Conservation (phyloP, 371 early-diverging fungal genomes). For the Lichtheimia ornata region DNA sequence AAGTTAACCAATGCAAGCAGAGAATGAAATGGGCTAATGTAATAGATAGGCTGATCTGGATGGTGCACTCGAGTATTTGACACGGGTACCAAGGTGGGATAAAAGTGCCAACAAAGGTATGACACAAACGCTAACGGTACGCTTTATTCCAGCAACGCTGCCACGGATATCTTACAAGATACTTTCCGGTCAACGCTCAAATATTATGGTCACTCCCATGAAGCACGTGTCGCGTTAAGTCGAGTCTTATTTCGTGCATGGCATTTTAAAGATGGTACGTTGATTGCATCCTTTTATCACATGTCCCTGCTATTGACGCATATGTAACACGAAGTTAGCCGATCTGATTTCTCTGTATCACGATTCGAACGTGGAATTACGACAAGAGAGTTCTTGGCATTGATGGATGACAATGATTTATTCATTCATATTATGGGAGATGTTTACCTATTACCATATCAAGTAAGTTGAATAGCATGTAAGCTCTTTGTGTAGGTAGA, state of each 20-base stretch:
- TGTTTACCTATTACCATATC: slow-evolving; percentile 10
- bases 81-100: neutral
- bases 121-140: too few species aligned
- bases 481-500: neutral
- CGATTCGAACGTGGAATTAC: slow-evolving; percentile 22
- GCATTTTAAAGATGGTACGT: slow-evolving; percentile 16
- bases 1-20: neutral
- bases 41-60: slow-evolving; percentile 18
- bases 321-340: slow-evolving; percentile 11
- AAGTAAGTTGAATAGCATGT: slow-evolving; percentile 5
- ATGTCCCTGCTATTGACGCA: neutral
- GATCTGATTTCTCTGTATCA: slow-evolving; percentile 21
- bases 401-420: slow-evolving; percentile 7
- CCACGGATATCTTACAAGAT: neutral
- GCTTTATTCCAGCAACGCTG: neutral
- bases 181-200: slow-evolving; percentile 11
- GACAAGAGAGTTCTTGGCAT: slow-evolving; percentile 12
- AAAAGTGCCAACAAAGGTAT: neutral
- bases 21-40: neutral
- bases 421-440: slow-evolving; percentile 3
- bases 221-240: slow-evolving; percentile 15
- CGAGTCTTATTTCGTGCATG: slow-evolving; percentile 24
- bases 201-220: slow-evolving; percentile 8
- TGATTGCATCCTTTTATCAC: too few species aligned
- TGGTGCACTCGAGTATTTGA: slow-evolving; percentile 21